Conservation (phyloP, 2,329 filamentous ascomycete species). For the Setomelanomma holmii region DNA sequence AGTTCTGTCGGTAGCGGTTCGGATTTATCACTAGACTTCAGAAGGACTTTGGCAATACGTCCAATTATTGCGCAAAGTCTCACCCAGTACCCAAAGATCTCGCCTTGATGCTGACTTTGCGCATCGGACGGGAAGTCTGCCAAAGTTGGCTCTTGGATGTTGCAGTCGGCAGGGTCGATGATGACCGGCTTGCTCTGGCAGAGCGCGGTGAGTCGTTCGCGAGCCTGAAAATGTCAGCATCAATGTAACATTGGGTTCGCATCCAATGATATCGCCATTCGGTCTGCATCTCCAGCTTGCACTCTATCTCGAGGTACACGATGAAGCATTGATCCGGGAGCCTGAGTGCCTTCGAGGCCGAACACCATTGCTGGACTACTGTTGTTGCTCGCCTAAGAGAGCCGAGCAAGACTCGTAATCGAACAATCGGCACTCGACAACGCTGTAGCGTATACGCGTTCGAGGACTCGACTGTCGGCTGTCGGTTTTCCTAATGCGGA, state of each 20-base stretch:
- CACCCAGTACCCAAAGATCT: conserved; percentile 33
- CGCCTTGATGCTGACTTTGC: conserved; percentile 28
- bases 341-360: no score
- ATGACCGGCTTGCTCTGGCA: conserved; percentile 32
- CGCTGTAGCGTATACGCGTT: no score
- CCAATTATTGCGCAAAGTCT: conserved; percentile 31
- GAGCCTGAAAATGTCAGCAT: conserved; percentile 17
- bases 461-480: no score
- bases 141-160: conserved; percentile 24
- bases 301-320: no score
- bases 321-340: no score
- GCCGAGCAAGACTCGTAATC: not conserved
- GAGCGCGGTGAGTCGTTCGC: conserved; percentile 26
- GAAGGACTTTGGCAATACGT: conserved; percentile 26
- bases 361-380: no score
- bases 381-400: no score
- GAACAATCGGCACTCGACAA: not conserved
- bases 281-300: no score
- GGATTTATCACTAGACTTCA: conserved; percentile 16
- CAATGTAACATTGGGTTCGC: no score
- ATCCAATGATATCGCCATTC: no score
- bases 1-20: conserved; percentile 16
- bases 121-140: conserved; percentile 25
- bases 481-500: not conserved
- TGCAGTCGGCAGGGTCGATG: conserved; percentile 31